These are phyloP conservation scores for Biscutella auriculata DNA, from an alignment of 441 rosid genomes.

Conservation along the genomic window DNA sequence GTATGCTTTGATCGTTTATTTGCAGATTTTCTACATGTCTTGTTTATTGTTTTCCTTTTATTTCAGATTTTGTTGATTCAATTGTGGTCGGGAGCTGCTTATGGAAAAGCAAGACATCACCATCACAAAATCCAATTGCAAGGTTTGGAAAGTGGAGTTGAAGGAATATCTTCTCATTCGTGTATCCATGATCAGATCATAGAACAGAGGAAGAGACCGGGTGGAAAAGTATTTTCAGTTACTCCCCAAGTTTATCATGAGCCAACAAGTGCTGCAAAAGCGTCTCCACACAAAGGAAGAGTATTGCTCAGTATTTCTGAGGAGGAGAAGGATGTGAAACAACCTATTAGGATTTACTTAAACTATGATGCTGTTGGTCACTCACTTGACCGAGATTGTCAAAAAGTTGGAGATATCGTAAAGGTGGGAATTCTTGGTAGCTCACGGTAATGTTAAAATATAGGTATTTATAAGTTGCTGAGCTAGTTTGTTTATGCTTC, in stretches of 20 bases:
- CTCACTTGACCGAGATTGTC: constrained; percentile 84
- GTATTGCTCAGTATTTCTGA: constrained; percentile 50
- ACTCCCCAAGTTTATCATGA: constrained; percentile 83
- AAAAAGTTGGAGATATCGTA: constrained; percentile 67
- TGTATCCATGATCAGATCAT: constrained; percentile 94
- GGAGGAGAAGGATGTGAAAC: constrained; percentile 47
- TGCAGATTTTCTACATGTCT: not conserved
- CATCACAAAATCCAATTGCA: constrained; percentile 25
- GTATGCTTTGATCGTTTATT: not conserved
- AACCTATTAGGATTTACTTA: constrained; percentile 84
- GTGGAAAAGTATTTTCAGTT: constrained; percentile 69
- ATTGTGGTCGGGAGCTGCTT: constrained; percentile 35
- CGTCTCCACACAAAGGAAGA: constrained; percentile 55
- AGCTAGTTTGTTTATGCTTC: constrained; percentile 12
- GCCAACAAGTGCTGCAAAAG: constrained; percentile 22
- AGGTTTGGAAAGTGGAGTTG: constrained; percentile 34
- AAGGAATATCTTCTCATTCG: constrained; percentile 54
- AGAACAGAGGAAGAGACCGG: constrained; percentile 78
- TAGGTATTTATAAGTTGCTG: not conserved
- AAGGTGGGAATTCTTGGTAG: constrained; percentile 44
- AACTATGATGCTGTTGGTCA: constrained; percentile 99
- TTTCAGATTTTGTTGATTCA: constrained; percentile 53
- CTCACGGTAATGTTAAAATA: not conserved
- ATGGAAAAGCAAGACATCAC: constrained; percentile 27
- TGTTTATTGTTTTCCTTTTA: not conserved